Evolutionary conservation across 140 eudicot genomes (phyloP), one percentile per base, ranked within the genome.

Genomic region (Bidens hawaiensis): DNA sequence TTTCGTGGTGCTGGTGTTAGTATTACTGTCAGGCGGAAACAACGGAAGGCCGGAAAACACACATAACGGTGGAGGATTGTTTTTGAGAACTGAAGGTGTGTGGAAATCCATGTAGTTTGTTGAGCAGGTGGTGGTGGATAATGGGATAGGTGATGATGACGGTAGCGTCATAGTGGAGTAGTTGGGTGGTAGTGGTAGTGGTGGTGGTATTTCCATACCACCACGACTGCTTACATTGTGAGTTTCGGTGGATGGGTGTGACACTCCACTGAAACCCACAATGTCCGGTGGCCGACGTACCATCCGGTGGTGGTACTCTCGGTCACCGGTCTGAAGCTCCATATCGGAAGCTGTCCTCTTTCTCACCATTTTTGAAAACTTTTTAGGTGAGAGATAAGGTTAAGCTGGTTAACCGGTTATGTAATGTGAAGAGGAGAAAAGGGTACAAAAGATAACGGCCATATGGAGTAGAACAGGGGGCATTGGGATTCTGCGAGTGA

Each of bases 21-120:
- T 8, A 31, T 65, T 73, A 17, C 43, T 73, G 17, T 65, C 85
- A 0, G 99, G 95, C 4, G 95, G 99, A 54, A 93, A 93, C 50
- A 93, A 72, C 11, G 99, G 99, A 27, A 93, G 79, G 8, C 99
- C 99, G 15, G 99, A 93, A 70, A 82, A 91, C 45, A 72, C 89
- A 48, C 99, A 91, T 5, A 91, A 71, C 10, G 96, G 65, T 30
- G 87, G 83, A 14, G 89, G 76, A 45, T n/a, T 30, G 23, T 5
- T 59, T 54, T 45, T 62, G 62, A 14, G 70, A 38, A n/a, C 15
- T 12, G 68, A 48, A 6, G 60, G 50, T 6, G 70, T 5, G 38
- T 68, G 63, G 5, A 63, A 1, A 41, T 70, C 68, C 53, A 64
- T 40, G 27, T 8, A 51, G 34, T 46, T 74, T 52, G 79, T 65